Conservation (phyloP, 2,329 filamentous ascomycete species). For the Aureobasidium sp. region DNA sequence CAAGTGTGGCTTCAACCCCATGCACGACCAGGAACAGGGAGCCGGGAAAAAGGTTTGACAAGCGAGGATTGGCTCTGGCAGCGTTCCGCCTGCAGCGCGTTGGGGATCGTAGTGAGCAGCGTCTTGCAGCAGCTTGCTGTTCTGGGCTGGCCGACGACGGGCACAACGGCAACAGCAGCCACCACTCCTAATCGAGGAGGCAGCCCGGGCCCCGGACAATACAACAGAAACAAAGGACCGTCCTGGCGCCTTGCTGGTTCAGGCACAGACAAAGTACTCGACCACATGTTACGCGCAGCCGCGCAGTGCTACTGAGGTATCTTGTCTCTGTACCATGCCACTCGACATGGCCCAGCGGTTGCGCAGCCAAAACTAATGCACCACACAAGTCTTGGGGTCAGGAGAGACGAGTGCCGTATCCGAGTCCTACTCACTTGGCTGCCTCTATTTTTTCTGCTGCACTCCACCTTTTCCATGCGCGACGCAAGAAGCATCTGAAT, state of each 20-base stretch:
- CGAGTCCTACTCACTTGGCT: neutral
- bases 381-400: constrained; percentile 2
- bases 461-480: neutral
- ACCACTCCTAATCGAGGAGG: constrained; percentile 10
- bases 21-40: constrained; percentile 17
- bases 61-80: constrained; percentile 15
- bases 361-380: constrained; percentile 11
- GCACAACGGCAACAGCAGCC: constrained; percentile 14
- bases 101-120: constrained; percentile 14
- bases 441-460: neutral
- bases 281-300: constrained; percentile 8
- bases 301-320: constrained; percentile 10
- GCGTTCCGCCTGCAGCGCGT: constrained; percentile 15
- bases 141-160: constrained; percentile 14
- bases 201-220: constrained; percentile 13
- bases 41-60: constrained; percentile 17
- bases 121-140: constrained; percentile 10
- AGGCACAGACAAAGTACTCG: constrained; percentile 11
- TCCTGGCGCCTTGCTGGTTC: constrained; percentile 2
- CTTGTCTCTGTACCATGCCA: constrained; percentile 10
- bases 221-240: constrained; percentile 12
- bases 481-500: neutral
- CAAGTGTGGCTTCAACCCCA: constrained; percentile 14
- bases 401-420: constrained; percentile 8
- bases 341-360: constrained; percentile 2